Conservation (phyloP, 1,284 basidiomycete species). For the Puccinia hordei region DNA sequence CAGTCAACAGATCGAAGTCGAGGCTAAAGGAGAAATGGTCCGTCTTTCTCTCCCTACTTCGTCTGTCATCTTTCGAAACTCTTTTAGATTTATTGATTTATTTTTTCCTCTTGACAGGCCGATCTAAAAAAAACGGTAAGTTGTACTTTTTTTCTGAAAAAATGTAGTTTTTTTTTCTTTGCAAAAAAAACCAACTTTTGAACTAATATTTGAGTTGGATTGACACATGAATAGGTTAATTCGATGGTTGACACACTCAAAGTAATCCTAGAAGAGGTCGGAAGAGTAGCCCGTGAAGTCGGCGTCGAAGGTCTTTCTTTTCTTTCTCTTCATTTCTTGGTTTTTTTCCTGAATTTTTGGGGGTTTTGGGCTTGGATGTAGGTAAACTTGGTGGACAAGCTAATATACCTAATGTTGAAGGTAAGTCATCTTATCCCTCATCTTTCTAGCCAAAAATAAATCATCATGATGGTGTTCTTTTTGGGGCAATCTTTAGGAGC, state of each 20-base stretch:
- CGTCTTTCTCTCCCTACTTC: not conserved
- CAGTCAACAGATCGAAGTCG: slow-evolving; percentile 60
- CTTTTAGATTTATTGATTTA: not conserved
- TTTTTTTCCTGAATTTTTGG: not conserved
- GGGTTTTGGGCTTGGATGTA: not conserved
- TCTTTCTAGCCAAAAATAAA: not conserved
- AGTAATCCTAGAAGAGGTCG: slow-evolving; percentile 67
- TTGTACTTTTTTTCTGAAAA: not conserved
- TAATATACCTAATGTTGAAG: slow-evolving; percentile 59
- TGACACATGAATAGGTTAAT: slow-evolving; percentile 24
- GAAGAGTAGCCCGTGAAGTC: slow-evolving; percentile 80
- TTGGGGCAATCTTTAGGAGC: not conserved
- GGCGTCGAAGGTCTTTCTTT: slow-evolving; percentile 73
- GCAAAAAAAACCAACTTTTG: not conserved
- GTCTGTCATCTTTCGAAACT: not conserved
- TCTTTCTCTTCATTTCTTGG: not conserved
- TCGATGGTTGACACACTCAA: slow-evolving; percentile 48
- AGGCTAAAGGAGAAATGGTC: slow-evolving; percentile 60
- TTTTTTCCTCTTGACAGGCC: slow-evolving; percentile 17
- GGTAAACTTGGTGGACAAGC: slow-evolving; percentile 78
- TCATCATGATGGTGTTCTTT: not conserved
- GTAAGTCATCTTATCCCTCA: slow-evolving; percentile 43
- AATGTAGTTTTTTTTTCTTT: not conserved
- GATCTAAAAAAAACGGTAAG: slow-evolving; percentile 48
- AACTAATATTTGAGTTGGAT: not conserved